Base-by-base conservation (phyloP, 1,139 yeast species). In the Casaregolazyma suthepensis region DNA sequence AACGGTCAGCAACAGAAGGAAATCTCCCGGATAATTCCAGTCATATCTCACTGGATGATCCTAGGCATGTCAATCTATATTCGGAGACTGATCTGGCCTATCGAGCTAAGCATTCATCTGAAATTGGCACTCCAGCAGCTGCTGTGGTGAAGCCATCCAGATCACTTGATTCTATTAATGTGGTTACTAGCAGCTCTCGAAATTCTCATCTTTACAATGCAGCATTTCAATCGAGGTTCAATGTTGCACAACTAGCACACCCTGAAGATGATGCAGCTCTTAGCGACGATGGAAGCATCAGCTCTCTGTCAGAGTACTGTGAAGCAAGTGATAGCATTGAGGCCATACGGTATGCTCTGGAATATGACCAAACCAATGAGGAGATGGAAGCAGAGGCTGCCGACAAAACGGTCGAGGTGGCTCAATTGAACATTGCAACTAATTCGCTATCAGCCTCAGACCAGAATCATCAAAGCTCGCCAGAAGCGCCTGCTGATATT, bases 171-270 rank as follows among this genome's bases (percentile, higher is more conserved):
- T 13, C 47, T 2, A 49, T 49, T 5, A 43, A 49, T 15, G 19
- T 49, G 13, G 35, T 29, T 43, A 31, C 48, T 4, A 35, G 52
- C 5, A 29, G 54, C n/a, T 46, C 53, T 10, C 57, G 58, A 19
- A 56, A 49, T 22, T 58, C 62, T n/a, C 50, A 57, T 49, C 51
- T 59, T 26, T 59, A 56, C 50, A 47, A 52, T 42, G 61, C 61
- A 6, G 62, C 62, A 10, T 59, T 59, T 46, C 60, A 57, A 43
- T 57, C 61, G 9, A 54, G 57, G 35, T 40, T 56, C 42, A 55
- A 58, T 46, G 56, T 59, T 45, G 53, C 60, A 13, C 54, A 52
- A 17, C 40, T 59, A 19, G 50, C 43, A 12, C 48, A 29, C 18
- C 51, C 47, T 26, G 46, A 43, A 2, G 40, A 35, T 17, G 50